phyloP scores from a whole-genome alignment of 805 yeast genomes.

The Helenozyma baotianmanensis region DNA sequence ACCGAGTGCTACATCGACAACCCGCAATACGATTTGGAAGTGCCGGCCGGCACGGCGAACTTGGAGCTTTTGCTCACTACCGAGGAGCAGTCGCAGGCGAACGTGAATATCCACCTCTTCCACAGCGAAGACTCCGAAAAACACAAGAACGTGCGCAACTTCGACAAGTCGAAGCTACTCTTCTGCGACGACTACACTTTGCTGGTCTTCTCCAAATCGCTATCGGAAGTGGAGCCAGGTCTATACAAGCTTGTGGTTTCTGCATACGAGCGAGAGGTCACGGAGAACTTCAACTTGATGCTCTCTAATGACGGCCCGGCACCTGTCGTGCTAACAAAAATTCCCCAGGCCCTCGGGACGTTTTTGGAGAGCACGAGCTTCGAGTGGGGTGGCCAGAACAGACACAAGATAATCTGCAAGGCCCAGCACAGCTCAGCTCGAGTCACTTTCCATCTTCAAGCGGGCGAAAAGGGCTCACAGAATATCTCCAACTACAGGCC shows the following conservation, averaged over 20 bases:
- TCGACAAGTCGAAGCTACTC: constrained; percentile 21
- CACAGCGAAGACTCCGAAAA: constrained; percentile 27
- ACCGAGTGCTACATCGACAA: constrained; percentile 43
- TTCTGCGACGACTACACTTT: constrained; percentile 31
- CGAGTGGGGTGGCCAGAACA: constrained; percentile 38
- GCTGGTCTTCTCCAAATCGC: constrained; percentile 25
- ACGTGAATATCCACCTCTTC: constrained; percentile 43
- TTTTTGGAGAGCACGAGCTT: constrained; percentile 22
- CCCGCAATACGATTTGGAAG: constrained; percentile 46
- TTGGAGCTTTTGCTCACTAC: constrained; percentile 11
- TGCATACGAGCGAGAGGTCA: constrained; percentile 32
- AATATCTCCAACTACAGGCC: constrained; percentile 34
- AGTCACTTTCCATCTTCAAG: constrained; percentile 23
- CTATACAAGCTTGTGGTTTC: constrained; percentile 46
- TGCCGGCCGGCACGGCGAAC: constrained; percentile 12
- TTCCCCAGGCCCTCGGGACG: constrained; percentile 31
- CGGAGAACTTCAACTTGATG: constrained; percentile 27
- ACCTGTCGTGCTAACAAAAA: constrained; percentile 9
- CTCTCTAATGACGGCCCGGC: constrained; percentile 19
- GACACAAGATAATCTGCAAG: constrained; percentile 30
- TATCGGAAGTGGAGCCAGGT: constrained; percentile 25
- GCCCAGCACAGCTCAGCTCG: constrained; percentile 17
- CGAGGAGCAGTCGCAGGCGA: constrained; percentile 12
- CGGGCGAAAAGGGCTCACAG: constrained; percentile 12
- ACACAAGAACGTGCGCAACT: constrained; percentile 17